Base-by-base conservation (phyloP, 768 basidiomycete genomes). In the Pleurotus cornucopiae region DNA sequence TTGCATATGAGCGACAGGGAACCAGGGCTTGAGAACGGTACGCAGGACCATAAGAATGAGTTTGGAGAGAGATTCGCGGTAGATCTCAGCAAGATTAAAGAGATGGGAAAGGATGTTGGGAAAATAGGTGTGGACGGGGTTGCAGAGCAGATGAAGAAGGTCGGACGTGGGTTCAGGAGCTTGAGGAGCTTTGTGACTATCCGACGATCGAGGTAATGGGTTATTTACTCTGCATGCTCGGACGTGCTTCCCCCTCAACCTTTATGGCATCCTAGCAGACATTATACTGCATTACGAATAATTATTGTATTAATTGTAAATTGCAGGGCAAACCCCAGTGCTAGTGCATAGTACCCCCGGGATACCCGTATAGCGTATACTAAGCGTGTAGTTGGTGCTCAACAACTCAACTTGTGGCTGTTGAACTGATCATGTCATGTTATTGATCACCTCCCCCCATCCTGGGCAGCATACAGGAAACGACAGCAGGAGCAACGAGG, bases 111-210 rank as follows among this genome's bases (percentile, higher is more conserved):
- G 39, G 51, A 53, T n/a, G 51, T 41, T n/a, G 21, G 51, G 9
- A 53, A 25, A 18, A 41, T 40, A 18, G 51, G 51, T n/a, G 51
- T 53, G 37, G 51, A 53, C 9, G 39, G 51, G 12, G 51, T 53
- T 16, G 39, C 51, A 23, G 51, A 53, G 39, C 26, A 23, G 18
- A 41, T 53, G 39, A 53, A 53, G 51, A 53, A 53, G 51, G 51
- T 53, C 39, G 51, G 51, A 41, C 37, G 51, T n/a, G 39, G 51
- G 34, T 25, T 53, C 16, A 53, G n/a, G 38, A 38, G 51, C 25
- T 41, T 53, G 51, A 41, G 23, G 37, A 41, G 51, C 11, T 23
- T 40, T 41, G 37, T 41, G n/a, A 41, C 16, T 4, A 47, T 18
- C 39, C 37, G 51, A 13, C 37, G 51, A 25, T n/a, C 37, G 34